Base-by-base conservation (phyloP, 1,284 basidiomycete genomes). In the Ceratobasidium sp. region DNA sequence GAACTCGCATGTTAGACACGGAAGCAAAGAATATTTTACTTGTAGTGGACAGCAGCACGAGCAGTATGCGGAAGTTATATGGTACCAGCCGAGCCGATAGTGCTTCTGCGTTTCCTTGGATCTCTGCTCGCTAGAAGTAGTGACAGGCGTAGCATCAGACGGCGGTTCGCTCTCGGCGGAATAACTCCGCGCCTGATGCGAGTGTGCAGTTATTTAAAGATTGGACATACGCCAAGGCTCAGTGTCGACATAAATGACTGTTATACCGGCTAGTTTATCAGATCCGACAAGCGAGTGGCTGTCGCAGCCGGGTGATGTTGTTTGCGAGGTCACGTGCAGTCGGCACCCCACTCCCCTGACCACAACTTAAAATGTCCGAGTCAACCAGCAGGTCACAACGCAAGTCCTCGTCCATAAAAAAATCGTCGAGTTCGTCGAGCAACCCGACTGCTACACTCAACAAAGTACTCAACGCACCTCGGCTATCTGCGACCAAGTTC, bases 381-480 rank as follows among this genome's bases (percentile, higher is more conserved):
- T 48, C 70, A 33, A 48, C 59, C n/a, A 73, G 52, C 23, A 55
- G 70, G 60, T 62, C 59, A 35, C 55, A 41, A 33, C 70, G 70
- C n/a, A 73, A 62, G 30, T 62, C 70, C 6, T 50, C 66, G 33
- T 60, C 57, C 18, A 73, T 57, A 41, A 73, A 64, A 48, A 60
- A 46, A 38, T 73, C 67, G 14, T 23, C 41, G 27, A 64, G 70
- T 27, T 41, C 54, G 8, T 73, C 70, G 14, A 50, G 70, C 27
- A 73, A 62, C 59, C 70, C 70, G 18, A 52, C 70, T 6, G 70
- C 30, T 33, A 57, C 92, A 10, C 94, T 94, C 84, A 92, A 90
- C 84, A 94, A 94, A 81, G 88, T 94, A 59, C 86, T 95, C 50
- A 90, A 88, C 80, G 91, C 92, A 79, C 88, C 92, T 74, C 93